Base-by-base conservation (phyloP, 768 basidiomycete species). In the Macrolepiota albuminosa region DNA sequence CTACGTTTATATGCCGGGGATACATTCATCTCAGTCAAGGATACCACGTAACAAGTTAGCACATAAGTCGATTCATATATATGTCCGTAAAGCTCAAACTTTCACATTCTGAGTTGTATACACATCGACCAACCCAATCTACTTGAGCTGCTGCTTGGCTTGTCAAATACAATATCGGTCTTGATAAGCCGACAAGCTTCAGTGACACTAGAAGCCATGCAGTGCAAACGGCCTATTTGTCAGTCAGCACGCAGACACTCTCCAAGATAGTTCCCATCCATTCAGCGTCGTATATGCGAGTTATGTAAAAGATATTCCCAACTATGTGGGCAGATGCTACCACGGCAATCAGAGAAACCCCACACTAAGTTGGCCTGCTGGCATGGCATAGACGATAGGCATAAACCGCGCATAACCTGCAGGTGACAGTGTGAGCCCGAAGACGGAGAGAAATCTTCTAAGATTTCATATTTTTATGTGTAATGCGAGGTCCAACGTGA, bases 361-460 rank as follows among this genome's bases (percentile, higher is more conserved):
- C 53, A 42, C 53, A 29, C 13, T 31, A 26, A 29, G 52, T 10
- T 29, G 42, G 1, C 39, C 31, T 31, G 26, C 26, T 54, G 37
- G 54, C 39, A 54, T 33, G 37, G 40, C n/a, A 42, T 43, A 42
- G 31, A 29, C 54, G 54, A 54, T 54, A 54, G 54, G 54, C 54
- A n/a, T 54, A 54, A 54, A 54, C 54, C 54, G 54, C 54, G 54
- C 54, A 54, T 29, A 9, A 33, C 39, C 29, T 54, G 39, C 54
- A 54, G 54, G 54, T 54, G 54, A 43, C 7, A 42, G 40, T 54
- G 54, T 31, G 54, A 43, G n/a, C 54, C 54, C 54, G 54, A 54
- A 29, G 6, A 33, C 54, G 54, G 54, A 54, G 40, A 42, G 29
- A 31, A 43, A 42, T 29, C 39, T 54, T 40, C 52, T 39, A 21